Conservation (phyloP, 208 protist species). For the Trypanosoma cruzi region DNA sequence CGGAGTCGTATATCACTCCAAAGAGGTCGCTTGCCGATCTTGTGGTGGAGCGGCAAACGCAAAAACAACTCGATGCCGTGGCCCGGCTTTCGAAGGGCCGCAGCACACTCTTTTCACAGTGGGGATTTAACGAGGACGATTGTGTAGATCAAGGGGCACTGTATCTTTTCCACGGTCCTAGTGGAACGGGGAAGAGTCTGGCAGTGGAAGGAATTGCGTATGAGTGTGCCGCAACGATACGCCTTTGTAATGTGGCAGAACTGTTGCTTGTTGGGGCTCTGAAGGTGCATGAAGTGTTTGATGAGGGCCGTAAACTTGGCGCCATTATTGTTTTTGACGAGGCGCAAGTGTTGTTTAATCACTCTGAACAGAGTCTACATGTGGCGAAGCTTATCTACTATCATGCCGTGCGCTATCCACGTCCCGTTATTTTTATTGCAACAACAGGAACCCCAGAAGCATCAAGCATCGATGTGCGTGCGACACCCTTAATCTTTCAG, state of each 20-base stretch:
- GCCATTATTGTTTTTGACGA: slow-evolving; percentile 91
- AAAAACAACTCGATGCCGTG: slow-evolving; percentile 50
- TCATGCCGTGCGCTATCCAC: slow-evolving; percentile 69
- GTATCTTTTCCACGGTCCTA: slow-evolving; percentile 83
- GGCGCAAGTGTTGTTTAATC: slow-evolving; percentile 84
- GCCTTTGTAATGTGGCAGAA: slow-evolving; percentile 81
- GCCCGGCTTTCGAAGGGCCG: slow-evolving; percentile 78
- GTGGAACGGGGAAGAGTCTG: slow-evolving; percentile 89
- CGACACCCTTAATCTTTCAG: slow-evolving; percentile 57
- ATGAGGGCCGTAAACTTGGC: slow-evolving; percentile 78
- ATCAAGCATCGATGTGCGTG: slow-evolving; percentile 43
- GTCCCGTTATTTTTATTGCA: slow-evolving; percentile 82
- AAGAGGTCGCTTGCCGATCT: slow-evolving; percentile 72
- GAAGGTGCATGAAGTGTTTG: slow-evolving; percentile 70
- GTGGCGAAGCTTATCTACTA: slow-evolving; percentile 82
- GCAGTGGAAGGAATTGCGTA: slow-evolving; percentile 90
- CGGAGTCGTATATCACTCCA: slow-evolving; percentile 73
- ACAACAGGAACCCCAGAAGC: slow-evolving; percentile 50
- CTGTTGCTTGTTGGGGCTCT: slow-evolving; percentile 57
- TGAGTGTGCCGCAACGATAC: slow-evolving; percentile 89
- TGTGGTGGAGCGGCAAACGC: slow-evolving; percentile 56
- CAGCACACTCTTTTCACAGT: slow-evolving; percentile 85
- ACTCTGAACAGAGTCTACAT: slow-evolving; percentile 62
- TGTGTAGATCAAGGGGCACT: slow-evolving; percentile 42
- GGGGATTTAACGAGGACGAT: slow-evolving; percentile 87